Evolutionary conservation across 148 eudicot species (phyloP).

Genomic region (Spergularia bocconei): DNA sequence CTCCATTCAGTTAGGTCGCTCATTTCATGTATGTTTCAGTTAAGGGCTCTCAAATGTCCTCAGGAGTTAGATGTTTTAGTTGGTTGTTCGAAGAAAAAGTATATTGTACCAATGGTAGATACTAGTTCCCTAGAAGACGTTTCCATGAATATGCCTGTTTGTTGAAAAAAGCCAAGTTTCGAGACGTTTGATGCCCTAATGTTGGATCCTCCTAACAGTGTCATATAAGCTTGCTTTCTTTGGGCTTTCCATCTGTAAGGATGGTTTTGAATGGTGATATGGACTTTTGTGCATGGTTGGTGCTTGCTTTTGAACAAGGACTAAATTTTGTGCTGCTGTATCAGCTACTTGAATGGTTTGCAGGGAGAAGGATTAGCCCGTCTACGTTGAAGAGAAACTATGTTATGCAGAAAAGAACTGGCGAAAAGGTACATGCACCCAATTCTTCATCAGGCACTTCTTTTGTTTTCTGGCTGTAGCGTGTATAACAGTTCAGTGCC

Average conservation of each 20-base stretch:
- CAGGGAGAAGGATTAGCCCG: conserved; percentile 76
- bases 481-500: background rate
- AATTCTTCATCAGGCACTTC: conserved; percentile 9
- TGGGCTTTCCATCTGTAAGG: background rate
- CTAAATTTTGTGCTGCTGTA: conserved; percentile 5
- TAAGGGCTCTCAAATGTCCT: background rate
- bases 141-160: background rate
- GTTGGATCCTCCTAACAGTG: background rate
- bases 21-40: background rate
- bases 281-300: background rate
- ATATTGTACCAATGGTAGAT: background rate
- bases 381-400: conserved; percentile 65
- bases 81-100: background rate
- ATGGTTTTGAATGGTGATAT: background rate
- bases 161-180: background rate
- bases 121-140: background rate
- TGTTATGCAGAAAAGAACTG: conserved; percentile 60
- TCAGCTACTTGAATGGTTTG: conserved; percentile 72
- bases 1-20: background rate
- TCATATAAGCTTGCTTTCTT: background rate
- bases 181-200: background rate
- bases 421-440: conserved; percentile 48
- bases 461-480: background rate
- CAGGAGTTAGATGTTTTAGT: background rate
- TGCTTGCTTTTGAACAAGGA: background rate